phyloP scores from a whole-genome alignment of 441 rosid genomes.

The Heliophila coronopifolia region DNA sequence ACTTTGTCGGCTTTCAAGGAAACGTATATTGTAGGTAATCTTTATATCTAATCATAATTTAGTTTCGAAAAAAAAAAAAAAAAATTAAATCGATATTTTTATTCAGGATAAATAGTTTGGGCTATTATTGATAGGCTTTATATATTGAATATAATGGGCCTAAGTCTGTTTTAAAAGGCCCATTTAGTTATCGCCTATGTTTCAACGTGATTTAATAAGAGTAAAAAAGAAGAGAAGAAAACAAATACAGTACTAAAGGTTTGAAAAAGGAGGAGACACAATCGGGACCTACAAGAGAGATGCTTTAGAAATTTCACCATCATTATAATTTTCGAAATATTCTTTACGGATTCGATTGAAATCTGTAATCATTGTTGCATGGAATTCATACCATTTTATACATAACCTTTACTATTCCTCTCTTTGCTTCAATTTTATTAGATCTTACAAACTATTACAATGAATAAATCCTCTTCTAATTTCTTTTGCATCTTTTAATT shows the following conservation, averaged over 20 bases:
- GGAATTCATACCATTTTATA: slow-evolving; percentile 57
- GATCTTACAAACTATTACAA: no score
- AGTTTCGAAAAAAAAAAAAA: no score
- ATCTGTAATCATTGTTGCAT: slow-evolving; percentile 74
- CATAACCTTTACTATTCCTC: slow-evolving; percentile 29
- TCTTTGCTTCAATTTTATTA: slow-evolving; percentile 32
- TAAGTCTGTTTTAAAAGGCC: not conserved
- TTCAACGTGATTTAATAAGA: not conserved
- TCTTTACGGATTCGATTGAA: slow-evolving; percentile 49
- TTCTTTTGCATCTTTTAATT: no score
- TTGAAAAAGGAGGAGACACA: slow-evolving; percentile 23
- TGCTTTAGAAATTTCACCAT: slow-evolving; percentile 59
- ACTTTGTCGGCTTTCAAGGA: slow-evolving; percentile 23
- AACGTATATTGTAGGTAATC: slow-evolving; percentile 19
- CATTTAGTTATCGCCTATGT: not conserved
- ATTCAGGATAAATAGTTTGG: not conserved
- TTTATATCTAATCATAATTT: slow-evolving; percentile 11
- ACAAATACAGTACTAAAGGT: not conserved
- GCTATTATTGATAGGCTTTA: not conserved
- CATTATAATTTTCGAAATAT: slow-evolving; percentile 47
- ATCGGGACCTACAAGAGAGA: slow-evolving; percentile 32
- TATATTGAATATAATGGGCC: not conserved
- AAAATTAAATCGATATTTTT: not conserved
- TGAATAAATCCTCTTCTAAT: no score
- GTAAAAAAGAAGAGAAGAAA: slow-evolving; percentile 8